These are phyloP conservation scores for Salix viminalis DNA, from an alignment of 345 rosid species.

Conservation along the genomic window DNA sequence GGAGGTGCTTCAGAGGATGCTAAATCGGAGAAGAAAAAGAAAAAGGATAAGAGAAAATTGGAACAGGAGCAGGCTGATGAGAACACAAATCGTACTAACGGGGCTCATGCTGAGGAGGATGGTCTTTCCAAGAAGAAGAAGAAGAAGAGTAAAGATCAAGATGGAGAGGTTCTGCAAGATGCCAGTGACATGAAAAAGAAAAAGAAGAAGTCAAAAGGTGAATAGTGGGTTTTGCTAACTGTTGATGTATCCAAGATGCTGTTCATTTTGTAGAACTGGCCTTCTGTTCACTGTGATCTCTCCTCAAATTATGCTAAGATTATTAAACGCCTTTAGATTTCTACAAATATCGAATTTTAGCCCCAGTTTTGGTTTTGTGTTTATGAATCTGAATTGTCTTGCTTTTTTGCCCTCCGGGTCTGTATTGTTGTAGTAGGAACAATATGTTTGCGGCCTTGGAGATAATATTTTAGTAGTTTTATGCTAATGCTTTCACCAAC, in stretches of 20 bases:
- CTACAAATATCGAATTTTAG: background rate
- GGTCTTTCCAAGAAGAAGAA: slow-evolving; percentile 31
- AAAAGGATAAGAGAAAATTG: slow-evolving; percentile 48
- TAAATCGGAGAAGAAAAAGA: slow-evolving; percentile 51
- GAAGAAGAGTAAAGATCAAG: slow-evolving; percentile 32
- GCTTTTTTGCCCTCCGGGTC: background rate
- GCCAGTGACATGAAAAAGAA: slow-evolving; percentile 17
- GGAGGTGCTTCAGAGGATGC: slow-evolving; percentile 38
- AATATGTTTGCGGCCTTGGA: background rate
- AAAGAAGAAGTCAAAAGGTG: slow-evolving; percentile 16
- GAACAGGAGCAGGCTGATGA: slow-evolving; percentile 27
- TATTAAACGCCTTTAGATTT: background rate
- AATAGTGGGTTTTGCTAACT: slow-evolving; percentile 22
- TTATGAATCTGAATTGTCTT: background rate
- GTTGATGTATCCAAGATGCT: background rate
- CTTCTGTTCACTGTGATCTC: background rate
- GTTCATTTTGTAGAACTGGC: background rate
- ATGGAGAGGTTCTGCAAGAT: slow-evolving; percentile 3
- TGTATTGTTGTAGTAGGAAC: background rate
- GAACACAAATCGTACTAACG: slow-evolving; percentile 8
- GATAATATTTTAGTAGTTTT: no score
- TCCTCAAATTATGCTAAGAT: background rate
- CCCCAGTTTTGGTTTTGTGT: background rate
- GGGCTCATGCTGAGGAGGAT: slow-evolving; percentile 1
- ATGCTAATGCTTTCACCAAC: background rate